Base-by-base conservation (phyloP, 192 early-diverging fungal species). In the Coemansia sp. region DNA sequence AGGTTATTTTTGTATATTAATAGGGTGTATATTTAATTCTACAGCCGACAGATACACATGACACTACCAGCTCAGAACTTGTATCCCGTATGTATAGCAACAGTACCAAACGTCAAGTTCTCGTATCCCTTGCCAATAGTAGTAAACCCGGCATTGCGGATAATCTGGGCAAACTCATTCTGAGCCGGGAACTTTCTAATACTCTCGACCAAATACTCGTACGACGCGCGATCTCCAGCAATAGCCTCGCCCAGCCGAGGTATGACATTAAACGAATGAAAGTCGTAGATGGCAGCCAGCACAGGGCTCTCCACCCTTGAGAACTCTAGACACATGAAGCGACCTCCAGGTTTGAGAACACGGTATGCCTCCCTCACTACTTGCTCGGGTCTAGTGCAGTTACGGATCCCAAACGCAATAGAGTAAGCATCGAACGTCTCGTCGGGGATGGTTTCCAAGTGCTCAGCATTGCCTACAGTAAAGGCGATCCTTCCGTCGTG, bases 361-460 rank as follows among this genome's bases (percentile, higher is more conserved):
- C 97, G 88, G 81, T 93, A 91, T 1, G 97, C 97, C 79, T 99
- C 94, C 58, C 74, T 75, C 32, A 99, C 81, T 2, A 95, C 97
- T 11, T 78, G 84, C 66, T 97, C 94, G 23, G 95, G 85, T 65
- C 96, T 92, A 2, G 97, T 98, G 81, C 94, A 95, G 80, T 99
- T 99, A 68, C 96, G 89, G 69, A 99, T 99, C 21, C 97, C 97
- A 84, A 98, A 98, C 25, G 97, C 95, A 64, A 99, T 99, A 3
- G 96, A 94, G 74, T 97, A 99, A 1, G 90, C 91, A 74, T 99
- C 97, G 53, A 94, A 88, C 12, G 90, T 90, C 32, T 89, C 86
- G 72, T 90, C 88, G 5, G 89, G 84, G 45, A 98, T 88, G 32
- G 85, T 76, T 17, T 80, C 87, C 53, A 98, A 82, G 32, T 90